These are phyloP conservation scores for Cucurbita moschata DNA, from an alignment of 306 rosid genomes.

Conservation along the genomic window DNA sequence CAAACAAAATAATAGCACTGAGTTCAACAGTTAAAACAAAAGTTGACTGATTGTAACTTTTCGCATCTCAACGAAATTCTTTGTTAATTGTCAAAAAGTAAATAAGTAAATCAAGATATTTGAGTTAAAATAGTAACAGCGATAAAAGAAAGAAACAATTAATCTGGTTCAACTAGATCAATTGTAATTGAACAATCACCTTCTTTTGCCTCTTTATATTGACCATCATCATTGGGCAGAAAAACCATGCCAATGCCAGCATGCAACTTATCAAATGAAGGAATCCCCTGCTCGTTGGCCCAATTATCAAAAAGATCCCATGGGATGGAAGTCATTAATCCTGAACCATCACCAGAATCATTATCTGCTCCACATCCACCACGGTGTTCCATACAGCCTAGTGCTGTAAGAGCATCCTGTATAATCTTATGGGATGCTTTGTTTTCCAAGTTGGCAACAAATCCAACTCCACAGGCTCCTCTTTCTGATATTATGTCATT, in stretches of 20 bases:
- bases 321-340: constrained; percentile 81
- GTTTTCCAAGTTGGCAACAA: constrained; percentile 87
- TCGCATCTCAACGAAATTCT: neutral
- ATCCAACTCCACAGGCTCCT: constrained; percentile 99
- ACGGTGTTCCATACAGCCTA: constrained; percentile 98
- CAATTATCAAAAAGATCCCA: constrained; percentile 86
- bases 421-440: constrained; percentile 60
- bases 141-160: constrained; percentile 1
- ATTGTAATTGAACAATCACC: constrained; percentile 37
- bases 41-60: neutral
- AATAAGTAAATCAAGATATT: neutral
- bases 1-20: neutral
- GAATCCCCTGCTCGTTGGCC: constrained; percentile 70
- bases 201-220: constrained; percentile 57
- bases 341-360: constrained; percentile 98
- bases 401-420: constrained; percentile 80
- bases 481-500: constrained; percentile 81
- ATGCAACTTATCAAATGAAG: constrained; percentile 80
- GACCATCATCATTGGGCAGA: constrained; percentile 57
- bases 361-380: constrained; percentile 99
- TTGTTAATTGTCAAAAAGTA: neutral
- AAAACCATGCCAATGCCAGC: constrained; percentile 97
- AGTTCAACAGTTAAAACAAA: neutral
- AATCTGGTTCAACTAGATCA: constrained; percentile 8
- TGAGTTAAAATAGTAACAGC: neutral